A percentile compares a stretch with the other conserved stretches of the same genome.
Conservation (phyloP, 192 early-diverging fungal genomes). For the Funneliformis mosseae region DNA sequence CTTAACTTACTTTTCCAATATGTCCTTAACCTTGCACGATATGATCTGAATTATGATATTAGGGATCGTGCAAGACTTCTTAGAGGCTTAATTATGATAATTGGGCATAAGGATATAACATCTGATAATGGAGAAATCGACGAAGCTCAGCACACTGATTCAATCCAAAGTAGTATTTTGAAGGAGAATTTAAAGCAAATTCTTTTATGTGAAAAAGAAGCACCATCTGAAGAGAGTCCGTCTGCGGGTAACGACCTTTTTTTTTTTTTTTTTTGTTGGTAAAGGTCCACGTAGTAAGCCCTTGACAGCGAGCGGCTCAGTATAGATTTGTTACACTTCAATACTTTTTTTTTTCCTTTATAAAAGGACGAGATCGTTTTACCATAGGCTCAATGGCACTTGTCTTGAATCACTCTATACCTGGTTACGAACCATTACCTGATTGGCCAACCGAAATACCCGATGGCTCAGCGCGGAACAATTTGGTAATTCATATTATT, state of each 20-base stretch:
- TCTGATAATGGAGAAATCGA: conserved; percentile 19
- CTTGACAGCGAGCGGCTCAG: neutral
- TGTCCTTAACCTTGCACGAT: conserved; percentile 85
- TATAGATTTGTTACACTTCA: neutral
- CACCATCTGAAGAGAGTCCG: conserved; percentile 54
- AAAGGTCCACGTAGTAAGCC: neutral
- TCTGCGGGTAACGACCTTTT: conserved; percentile 43
- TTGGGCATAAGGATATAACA: neutral
- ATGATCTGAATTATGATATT: conserved; percentile 86
- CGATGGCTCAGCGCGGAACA: conserved; percentile 54
- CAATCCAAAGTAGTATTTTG: conserved; percentile 40
- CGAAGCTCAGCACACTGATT: neutral
- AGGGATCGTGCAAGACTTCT: conserved; percentile 86
- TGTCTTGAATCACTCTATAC: conserved; percentile 55
- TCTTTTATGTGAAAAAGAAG: conserved; percentile 58
- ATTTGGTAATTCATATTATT: conserved; percentile 52
- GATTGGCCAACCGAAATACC: conserved; percentile 72
- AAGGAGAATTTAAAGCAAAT: conserved; percentile 58
- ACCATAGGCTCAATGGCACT: conserved; percentile 71
- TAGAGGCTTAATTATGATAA: conserved; percentile 51
- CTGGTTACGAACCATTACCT: conserved; percentile 78
- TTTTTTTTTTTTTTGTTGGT: neutral
- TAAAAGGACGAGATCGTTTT: conserved; percentile 52
- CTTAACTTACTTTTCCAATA: conserved; percentile 65
- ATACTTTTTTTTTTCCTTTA: neutral